Percentiles rank a stretch among this genome's conserved stretches.
phyloP scores from a whole-genome alignment of 352 stramenopile species.

The Globisporangium irregulare region DNA sequence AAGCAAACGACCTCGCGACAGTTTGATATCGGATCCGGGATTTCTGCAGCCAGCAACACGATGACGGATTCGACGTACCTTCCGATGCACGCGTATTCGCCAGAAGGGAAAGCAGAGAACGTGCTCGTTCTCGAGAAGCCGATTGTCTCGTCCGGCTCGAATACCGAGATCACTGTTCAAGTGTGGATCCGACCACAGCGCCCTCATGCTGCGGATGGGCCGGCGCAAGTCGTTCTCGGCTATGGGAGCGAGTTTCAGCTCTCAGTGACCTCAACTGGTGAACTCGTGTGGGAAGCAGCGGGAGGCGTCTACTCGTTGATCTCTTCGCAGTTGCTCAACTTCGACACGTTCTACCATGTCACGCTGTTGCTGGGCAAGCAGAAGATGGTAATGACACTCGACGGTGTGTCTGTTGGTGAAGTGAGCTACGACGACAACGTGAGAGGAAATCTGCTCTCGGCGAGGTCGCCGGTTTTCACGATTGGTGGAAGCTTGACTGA shows the following conservation, averaged over 20 bases:
- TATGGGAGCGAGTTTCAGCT: slow-evolving; percentile 64
- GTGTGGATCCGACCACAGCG: slow-evolving; percentile 55
- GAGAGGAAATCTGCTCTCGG: slow-evolving; percentile 26
- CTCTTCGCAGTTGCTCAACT: slow-evolving; percentile 34
- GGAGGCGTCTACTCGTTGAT: slow-evolving; percentile 34
- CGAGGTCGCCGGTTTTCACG: slow-evolving; percentile 33
- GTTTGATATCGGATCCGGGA: slow-evolving; percentile 39
- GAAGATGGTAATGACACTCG: slow-evolving; percentile 38
- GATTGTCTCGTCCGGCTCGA: slow-evolving; percentile 47
- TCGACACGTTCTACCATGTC: slow-evolving; percentile 61
- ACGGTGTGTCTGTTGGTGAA: slow-evolving; percentile 41
- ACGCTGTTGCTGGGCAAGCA: slow-evolving; percentile 47
- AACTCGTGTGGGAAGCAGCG: slow-evolving; percentile 55
- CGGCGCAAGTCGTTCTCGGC: slow-evolving; percentile 52
- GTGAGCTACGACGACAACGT: slow-evolving; percentile 19
- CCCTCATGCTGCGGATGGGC: slow-evolving; percentile 8
- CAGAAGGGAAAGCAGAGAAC: slow-evolving; percentile 38
- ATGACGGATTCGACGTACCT: slow-evolving; percentile 60
- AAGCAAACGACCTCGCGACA: slow-evolving; percentile 26
- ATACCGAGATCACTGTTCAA: slow-evolving; percentile 61
- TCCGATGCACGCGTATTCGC: slow-evolving; percentile 53
- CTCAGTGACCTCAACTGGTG: slow-evolving; percentile 28
- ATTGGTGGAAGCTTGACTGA: slow-evolving; percentile 50
- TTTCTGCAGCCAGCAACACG: slow-evolving; percentile 31
- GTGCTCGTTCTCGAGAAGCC: slow-evolving; percentile 66